Percentiles rank a stretch among this genome's conserved stretches.
phyloP scores from a whole-genome alignment of 2,329 filamentous ascomycete genomes.

The Scopulariopsis brevicaulis region DNA sequence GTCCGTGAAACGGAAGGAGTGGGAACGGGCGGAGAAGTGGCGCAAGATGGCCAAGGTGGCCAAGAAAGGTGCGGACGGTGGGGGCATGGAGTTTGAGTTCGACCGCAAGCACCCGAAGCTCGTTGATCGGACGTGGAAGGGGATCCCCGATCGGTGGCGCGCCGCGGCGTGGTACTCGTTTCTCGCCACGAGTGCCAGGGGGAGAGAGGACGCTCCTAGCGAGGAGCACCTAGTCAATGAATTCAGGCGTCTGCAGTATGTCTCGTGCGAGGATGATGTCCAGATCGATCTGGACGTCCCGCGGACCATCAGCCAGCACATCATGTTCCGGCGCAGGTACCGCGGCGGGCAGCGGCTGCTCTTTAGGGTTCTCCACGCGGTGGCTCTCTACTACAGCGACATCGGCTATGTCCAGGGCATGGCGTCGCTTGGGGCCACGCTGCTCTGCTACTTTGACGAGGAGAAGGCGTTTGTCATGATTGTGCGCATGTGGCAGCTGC shows the following conservation, averaged over 20 bases:
- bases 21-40: conserved; percentile 54
- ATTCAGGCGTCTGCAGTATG: conserved; percentile 62
- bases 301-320: conserved; percentile 85
- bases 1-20: conserved; percentile 50
- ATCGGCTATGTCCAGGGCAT: conserved; percentile 97
- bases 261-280: conserved; percentile 77
- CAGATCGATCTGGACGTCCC: conserved; percentile 98
- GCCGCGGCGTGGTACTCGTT: conserved; percentile 93
- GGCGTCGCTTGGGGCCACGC: conserved; percentile 83
- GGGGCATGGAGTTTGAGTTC: conserved; percentile 63
- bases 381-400: conserved; percentile 82
- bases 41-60: conserved; percentile 51
- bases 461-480: conserved; percentile 93
- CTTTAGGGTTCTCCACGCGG: conserved; percentile 83
- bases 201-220: conserved; percentile 41
- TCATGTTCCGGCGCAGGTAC: conserved; percentile 93
- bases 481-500: conserved; percentile 83
- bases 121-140: conserved; percentile 91
- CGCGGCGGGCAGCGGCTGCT: conserved; percentile 83
- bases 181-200: conserved; percentile 63
- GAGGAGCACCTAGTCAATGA: conserved; percentile 62
- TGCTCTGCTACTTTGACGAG: conserved; percentile 95
- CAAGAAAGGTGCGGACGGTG: conserved; percentile 35
- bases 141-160: conserved; percentile 93
- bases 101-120: conserved; percentile 75